phyloP scores from a whole-genome alignment of 768 basidiomycete genomes.

The Lentinula sp. region DNA sequence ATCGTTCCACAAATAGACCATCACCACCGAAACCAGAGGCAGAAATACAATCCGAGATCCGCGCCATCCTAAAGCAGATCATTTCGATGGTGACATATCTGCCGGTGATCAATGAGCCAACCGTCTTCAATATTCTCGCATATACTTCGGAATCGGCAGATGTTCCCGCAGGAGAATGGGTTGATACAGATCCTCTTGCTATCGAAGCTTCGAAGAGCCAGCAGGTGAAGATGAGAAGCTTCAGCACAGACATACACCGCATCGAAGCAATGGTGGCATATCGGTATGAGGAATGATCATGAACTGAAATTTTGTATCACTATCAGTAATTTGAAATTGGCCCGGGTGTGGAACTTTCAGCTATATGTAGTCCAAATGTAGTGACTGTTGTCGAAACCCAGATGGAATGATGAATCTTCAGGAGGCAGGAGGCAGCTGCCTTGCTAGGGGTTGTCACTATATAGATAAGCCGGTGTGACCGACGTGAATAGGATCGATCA shows the following conservation, averaged over 20 bases:
- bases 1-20: conserved; percentile 24
- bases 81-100: conserved; percentile 95
- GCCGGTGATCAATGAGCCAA: conserved; percentile 90
- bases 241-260: conserved; percentile 96
- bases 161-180: conserved; percentile 91
- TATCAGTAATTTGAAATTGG: too few relatives aligned
- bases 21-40: conserved; percentile 65
- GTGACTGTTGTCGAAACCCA: background rate
- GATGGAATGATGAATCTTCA: background rate
- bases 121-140: conserved; percentile 95
- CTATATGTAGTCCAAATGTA: background rate
- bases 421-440: background rate
- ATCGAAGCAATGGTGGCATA: conserved; percentile 99
- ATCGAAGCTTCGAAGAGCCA: conserved; percentile 93
- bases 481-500: background rate
- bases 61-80: conserved; percentile 97
- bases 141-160: conserved; percentile 92
- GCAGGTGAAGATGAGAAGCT: conserved; percentile 91
- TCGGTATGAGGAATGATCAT: conserved; percentile 54
- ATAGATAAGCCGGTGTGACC: background rate
- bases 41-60: conserved; percentile 95
- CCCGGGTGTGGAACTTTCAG: too few relatives aligned
- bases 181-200: conserved; percentile 87
- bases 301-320: too few relatives aligned
- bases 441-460: too few relatives aligned